Conservation (phyloP, 345 rosid species). For the Gossypium raimondii region DNA sequence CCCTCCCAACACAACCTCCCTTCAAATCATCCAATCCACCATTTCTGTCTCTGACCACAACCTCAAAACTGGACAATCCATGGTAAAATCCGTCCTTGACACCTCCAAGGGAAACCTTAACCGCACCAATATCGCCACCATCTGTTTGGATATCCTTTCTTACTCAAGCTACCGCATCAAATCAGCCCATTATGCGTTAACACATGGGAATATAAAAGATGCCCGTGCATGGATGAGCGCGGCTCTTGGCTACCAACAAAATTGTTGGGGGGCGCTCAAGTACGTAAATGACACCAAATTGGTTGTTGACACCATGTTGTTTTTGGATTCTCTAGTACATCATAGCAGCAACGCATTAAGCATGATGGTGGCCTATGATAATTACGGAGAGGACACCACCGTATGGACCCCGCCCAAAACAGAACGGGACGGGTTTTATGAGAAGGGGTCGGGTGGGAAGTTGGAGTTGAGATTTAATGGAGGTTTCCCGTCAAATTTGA, state of each 20-base stretch:
- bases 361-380: conserved; percentile 59
- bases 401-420: conserved; percentile 65
- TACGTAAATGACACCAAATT: conserved; percentile 56
- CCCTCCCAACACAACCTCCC: conserved; percentile 42
- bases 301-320: conserved; percentile 54
- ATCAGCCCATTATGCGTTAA: conserved; percentile 34
- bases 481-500: conserved; percentile 42
- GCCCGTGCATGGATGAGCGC: conserved; percentile 82
- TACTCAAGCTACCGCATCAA: conserved; percentile 47
- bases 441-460: conserved; percentile 25
- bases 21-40: conserved; percentile 61
- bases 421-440: conserved; percentile 78
- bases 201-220: conserved; percentile 49
- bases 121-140: conserved; percentile 54
- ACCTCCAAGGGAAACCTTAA: conserved; percentile 47
- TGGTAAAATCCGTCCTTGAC: conserved; percentile 46
- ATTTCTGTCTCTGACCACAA: conserved; percentile 44
- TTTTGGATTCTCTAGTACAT: conserved; percentile 37
- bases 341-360: conserved; percentile 65
- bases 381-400: conserved; percentile 36
- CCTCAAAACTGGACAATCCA: conserved; percentile 50
- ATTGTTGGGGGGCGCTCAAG: conserved; percentile 63
- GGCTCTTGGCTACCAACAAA: conserved; percentile 65
- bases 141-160: conserved; percentile 50
- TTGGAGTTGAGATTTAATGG: conserved; percentile 19